Evolutionary conservation across 768 basidiomycete genomes (phyloP), one percentile per base, ranked within the genome.

Genomic region (Roridomyces roridus): DNA sequence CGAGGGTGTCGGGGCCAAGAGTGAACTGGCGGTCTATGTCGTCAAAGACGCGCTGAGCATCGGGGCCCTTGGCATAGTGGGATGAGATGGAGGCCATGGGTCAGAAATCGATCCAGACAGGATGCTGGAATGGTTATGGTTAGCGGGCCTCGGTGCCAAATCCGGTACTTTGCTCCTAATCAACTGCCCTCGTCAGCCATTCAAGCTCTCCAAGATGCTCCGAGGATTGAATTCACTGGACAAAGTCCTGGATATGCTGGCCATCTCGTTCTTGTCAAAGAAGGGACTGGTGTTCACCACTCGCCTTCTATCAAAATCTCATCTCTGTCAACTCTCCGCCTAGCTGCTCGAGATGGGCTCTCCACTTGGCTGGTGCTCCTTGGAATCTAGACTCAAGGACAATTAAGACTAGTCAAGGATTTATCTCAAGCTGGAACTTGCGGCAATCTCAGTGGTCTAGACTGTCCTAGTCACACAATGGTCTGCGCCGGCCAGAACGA

Each of bases 21-120:
- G 81, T 76, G 72, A 99, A 95, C 69, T 89, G 87, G 6, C 77
- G 73, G 67, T 89, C 85, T 66, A 96, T 86, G 39, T 82, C 73
- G 60, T 87, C 80, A 62, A 94, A 82, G 26, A 84, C 69, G 20
- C 68, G 72, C 59, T 84, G 80, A 4, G 77, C 72, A 41, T 78
- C 74, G 31, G 75, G 69, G 25, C 46, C 41, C 51, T 55, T 45
- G 45, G 76, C 74, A 51, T 74, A 72, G 43, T 77, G 56, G 14
- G 78, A 77, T 40, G 80, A 74, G 24, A 80, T 77, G 12, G 80
- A 65, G 34, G 78, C 57, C 81, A 83, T 82, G 53, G 66, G 46
- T 25, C 39, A 49, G 63, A 43, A 56, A 40, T 25, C 12, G 50
- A 41, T 26, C n/a, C n/a, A n/a, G n/a, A n/a, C n/a, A n/a, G n/a